Conservation (phyloP, 164 flowering plant genomes). For the Vitis rotundifolia region DNA sequence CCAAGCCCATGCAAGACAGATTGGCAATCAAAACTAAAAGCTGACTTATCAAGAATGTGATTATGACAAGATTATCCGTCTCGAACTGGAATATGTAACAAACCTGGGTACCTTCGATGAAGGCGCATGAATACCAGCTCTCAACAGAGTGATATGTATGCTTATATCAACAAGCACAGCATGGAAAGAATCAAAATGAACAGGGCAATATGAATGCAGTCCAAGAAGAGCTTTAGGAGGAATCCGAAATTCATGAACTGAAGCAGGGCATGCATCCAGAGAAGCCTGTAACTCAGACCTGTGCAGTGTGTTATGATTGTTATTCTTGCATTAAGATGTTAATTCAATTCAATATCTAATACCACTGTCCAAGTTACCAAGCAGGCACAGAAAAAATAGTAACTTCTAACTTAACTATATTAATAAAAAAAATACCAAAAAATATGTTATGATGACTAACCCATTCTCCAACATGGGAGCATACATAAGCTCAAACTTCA, state of each 20-base stretch:
- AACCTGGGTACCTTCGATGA: slow-evolving; percentile 74
- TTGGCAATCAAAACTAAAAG: not conserved
- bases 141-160: slow-evolving; percentile 65
- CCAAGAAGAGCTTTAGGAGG: slow-evolving; percentile 97
- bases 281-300: slow-evolving; percentile 62
- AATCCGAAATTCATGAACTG: slow-evolving; percentile 90
- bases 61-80: slow-evolving; percentile 5
- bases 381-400: not conserved
- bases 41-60: not conserved
- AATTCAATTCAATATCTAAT: not conserved
- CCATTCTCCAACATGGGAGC: slow-evolving; percentile 65
- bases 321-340: not conserved
- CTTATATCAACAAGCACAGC: slow-evolving; percentile 83
- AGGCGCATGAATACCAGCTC: slow-evolving; percentile 43
- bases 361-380: not conserved
- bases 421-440: slow-evolving; percentile 2
- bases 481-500: slow-evolving; percentile 94
- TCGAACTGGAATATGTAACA: slow-evolving; percentile 35
- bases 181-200: slow-evolving; percentile 90
- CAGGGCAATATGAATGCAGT: slow-evolving; percentile 94
- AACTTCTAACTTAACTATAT: not conserved
- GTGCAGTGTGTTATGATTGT: slow-evolving; percentile 15
- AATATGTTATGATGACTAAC: slow-evolving; percentile 38
- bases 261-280: slow-evolving; percentile 61
- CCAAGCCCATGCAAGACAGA: not conserved